Evolutionary conservation across 208 protist species (phyloP).

Genomic region (Leishmania lainsoni): DNA sequence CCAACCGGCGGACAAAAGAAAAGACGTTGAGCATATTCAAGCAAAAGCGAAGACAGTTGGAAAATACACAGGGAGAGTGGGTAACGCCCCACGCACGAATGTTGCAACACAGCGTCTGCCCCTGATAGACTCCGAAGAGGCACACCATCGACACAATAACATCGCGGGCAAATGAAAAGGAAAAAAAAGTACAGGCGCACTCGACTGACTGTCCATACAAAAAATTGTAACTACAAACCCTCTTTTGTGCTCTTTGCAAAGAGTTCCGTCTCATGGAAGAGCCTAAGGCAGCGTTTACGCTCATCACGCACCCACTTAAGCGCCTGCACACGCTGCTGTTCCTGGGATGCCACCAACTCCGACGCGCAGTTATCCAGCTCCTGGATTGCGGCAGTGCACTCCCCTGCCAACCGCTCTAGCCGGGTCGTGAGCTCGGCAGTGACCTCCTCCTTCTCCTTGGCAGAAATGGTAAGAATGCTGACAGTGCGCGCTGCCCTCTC

Average conservation of each 20-base stretch:
- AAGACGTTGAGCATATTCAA: slow-evolving; percentile 1
- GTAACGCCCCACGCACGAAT: not conserved
- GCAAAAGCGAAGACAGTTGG: no score
- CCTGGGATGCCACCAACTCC: slow-evolving; percentile 65
- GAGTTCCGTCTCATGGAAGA: slow-evolving; percentile 42
- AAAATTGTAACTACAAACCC: not conserved
- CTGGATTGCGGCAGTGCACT: slow-evolving; percentile 72
- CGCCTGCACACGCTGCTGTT: slow-evolving; percentile 67
- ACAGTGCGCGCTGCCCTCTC: slow-evolving; percentile 67
- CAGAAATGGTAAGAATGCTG: slow-evolving; percentile 66
- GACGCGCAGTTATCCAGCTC: slow-evolving; percentile 75
- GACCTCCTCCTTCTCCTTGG: slow-evolving; percentile 81
- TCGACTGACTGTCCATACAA: not conserved
- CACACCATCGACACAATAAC: not conserved
- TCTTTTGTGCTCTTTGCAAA: slow-evolving; percentile 7
- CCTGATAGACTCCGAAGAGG: not conserved
- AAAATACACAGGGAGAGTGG: not conserved
- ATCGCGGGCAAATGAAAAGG: not conserved
- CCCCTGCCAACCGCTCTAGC: slow-evolving; percentile 50
- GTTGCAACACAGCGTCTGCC: not conserved
- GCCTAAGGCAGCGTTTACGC: slow-evolving; percentile 54
- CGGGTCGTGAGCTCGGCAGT: slow-evolving; percentile 61
- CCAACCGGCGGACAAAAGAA: not conserved
- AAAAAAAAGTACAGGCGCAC: not conserved
- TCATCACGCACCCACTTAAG: slow-evolving; percentile 78